Evolutionary conservation across 805 yeast species (phyloP), one percentile per base, ranked within the genome.

Genomic region (Saturnispora sekii): DNA sequence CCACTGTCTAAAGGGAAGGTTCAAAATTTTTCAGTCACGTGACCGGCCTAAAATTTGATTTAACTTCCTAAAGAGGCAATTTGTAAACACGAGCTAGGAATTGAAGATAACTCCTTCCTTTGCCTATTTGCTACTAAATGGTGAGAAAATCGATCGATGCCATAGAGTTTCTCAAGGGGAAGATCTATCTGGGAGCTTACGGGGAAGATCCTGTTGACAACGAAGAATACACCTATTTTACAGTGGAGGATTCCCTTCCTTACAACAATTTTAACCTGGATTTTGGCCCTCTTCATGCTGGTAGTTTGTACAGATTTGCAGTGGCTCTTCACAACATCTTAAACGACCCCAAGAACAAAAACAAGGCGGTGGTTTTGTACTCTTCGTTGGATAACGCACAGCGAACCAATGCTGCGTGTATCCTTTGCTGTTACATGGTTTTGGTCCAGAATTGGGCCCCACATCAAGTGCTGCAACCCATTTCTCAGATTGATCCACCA

Each of bases 401-500:
- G 52, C 67, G 98, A 55, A 80, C 97, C 6, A 93, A 93, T 58
- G 94, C 97, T 14, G 97, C 97, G 4, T 88, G 97, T 63, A 69
- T 93, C 50, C 69, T 93, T 42, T 86, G 96, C 52, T 87, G 97
- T 57, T 93, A 93, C 64, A 88, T 93, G 97, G 75, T 93, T 1
- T 66, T 93, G 44, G 90, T 93, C 14, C 98, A 93, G 61, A 81
- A 87, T 11, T 93, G 98, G 98, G 87, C 97, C 1, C 98, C 98
- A 0, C 98, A 93, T 63, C 93, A 93, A 63, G 98, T 89, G 0
- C 66, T 93, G 51, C 97, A 95, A 48, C 98, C 98, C 1, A 76
- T 93, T 44, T 78, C 93, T 1, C 97, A 93, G 62, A 77, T 81
- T 5, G 88, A 84, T 41, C 96, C 95, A 2, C 97, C 97, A 6